These are phyloP conservation scores for Colletotrichum liaoningense DNA, from an alignment of 2,329 filamentous ascomycete species.

Conservation along the genomic window DNA sequence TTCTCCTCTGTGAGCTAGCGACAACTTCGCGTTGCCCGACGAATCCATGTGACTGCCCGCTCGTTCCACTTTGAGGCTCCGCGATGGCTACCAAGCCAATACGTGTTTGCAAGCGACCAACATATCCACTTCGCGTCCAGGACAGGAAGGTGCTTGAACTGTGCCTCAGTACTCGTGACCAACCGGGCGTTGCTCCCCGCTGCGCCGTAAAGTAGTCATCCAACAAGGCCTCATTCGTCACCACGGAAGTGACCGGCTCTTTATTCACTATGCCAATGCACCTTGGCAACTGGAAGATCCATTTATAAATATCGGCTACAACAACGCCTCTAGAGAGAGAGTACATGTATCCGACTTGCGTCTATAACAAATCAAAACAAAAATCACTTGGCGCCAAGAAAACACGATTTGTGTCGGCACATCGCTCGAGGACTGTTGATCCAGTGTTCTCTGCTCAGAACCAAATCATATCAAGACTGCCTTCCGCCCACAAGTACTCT, in stretches of 20 bases:
- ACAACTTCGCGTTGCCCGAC: not conserved
- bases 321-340: not conserved
- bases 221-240: not conserved
- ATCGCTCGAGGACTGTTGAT: not conserved
- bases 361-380: not conserved
- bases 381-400: not conserved
- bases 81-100: not conserved
- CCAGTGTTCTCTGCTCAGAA: not conserved
- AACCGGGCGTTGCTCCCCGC: not conserved
- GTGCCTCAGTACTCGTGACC: not conserved
- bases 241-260: not conserved
- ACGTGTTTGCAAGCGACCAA: not conserved
- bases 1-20: not conserved
- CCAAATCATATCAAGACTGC: not conserved
- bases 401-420: not conserved
- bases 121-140: not conserved
- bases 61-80: not conserved
- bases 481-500: not conserved
- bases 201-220: not conserved
- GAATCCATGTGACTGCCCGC: not conserved
- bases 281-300: not conserved
- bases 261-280: not conserved
- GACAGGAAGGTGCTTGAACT: not conserved
- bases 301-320: not conserved
- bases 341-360: not conserved